Conservation (phyloP, 768 basidiomycete species). For the Rhizopogon vulgaris region DNA sequence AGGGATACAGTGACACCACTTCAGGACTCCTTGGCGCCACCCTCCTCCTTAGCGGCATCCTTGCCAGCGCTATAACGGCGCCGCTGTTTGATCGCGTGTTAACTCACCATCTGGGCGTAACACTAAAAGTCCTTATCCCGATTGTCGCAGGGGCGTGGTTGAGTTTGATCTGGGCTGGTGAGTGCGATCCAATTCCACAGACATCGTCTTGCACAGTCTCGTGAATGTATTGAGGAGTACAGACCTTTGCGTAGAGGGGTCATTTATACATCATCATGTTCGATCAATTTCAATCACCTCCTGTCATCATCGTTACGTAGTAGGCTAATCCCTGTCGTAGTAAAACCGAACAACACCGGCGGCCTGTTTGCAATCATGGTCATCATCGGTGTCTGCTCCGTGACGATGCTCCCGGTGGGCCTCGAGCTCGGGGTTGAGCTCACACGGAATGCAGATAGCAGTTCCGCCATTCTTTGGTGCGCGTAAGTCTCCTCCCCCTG, state of each 20-base stretch:
- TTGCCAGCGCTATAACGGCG: constrained; percentile 60
- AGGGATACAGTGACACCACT: constrained; percentile 61
- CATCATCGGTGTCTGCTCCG: constrained; percentile 56
- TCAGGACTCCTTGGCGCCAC: constrained; percentile 68
- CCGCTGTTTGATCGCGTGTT: constrained; percentile 82
- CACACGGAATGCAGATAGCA: constrained; percentile 73
- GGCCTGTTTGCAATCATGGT: constrained; percentile 63
- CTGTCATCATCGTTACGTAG: not conserved
- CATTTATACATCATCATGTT: too few species aligned
- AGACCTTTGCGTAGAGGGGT: too few species aligned
- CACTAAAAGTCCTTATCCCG: constrained; percentile 56
- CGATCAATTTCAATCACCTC: too few species aligned
- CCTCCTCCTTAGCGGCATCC: constrained; percentile 63
- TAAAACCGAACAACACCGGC: constrained; percentile 52
- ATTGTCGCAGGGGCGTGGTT: constrained; percentile 61
- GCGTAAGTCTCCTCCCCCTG: constrained; percentile 35
- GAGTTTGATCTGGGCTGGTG: constrained; percentile 77
- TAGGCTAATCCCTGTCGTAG: constrained; percentile 27
- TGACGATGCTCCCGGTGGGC: constrained; percentile 70
- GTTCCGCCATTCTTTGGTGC: constrained; percentile 74
- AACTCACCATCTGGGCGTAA: constrained; percentile 60
- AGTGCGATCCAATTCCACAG: constrained; percentile 9
- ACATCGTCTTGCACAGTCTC: too few species aligned
- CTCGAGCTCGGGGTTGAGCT: constrained; percentile 78
- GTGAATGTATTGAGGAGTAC: too few species aligned